A percentile compares a stretch with the other conserved stretches of the same genome.
These are phyloP conservation scores for Trichoderma sp. DNA, from an alignment of 2,329 filamentous ascomycete genomes.

Conservation along the genomic window DNA sequence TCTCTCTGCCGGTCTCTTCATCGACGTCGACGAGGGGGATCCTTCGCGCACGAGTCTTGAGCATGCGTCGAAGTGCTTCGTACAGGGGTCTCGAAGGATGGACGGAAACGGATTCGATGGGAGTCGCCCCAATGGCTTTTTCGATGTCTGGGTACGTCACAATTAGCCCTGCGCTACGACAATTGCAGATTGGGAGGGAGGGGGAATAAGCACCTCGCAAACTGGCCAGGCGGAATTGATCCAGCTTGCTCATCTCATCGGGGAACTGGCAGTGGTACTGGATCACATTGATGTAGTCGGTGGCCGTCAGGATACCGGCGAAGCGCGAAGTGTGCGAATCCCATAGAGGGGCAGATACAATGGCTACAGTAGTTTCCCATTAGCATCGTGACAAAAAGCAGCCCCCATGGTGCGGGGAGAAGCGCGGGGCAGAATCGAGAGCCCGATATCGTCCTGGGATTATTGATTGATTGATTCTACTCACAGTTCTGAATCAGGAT, in stretches of 20 bases:
- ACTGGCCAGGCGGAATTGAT: slow-evolving; percentile 89
- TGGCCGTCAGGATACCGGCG: slow-evolving; percentile 89
- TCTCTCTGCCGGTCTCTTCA: slow-evolving; percentile 87
- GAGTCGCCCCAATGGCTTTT: slow-evolving; percentile 83
- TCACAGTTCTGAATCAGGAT: slow-evolving; percentile 94
- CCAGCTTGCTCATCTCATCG: slow-evolving; percentile 82
- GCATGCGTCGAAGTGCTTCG: slow-evolving; percentile 92
- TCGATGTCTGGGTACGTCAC: slow-evolving; percentile 72
- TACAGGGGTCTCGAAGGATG: slow-evolving; percentile 88
- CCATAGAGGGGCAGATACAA: slow-evolving; percentile 96
- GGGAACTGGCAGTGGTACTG: slow-evolving; percentile 99
- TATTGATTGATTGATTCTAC: slow-evolving; percentile 21
- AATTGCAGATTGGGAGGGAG: background rate
- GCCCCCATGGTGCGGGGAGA: slow-evolving; percentile 3
- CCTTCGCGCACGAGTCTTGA: slow-evolving; percentile 85
- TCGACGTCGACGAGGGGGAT: slow-evolving; percentile 93
- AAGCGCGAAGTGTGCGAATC: slow-evolving; percentile 91
- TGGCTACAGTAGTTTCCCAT: slow-evolving; percentile 57
- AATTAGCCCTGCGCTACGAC: slow-evolving; percentile 22
- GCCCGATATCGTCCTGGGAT: background rate
- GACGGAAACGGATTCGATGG: slow-evolving; percentile 94
- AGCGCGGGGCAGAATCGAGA: background rate
- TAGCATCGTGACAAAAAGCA: slow-evolving; percentile 5
- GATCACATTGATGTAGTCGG: slow-evolving; percentile 97
- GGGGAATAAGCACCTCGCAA: slow-evolving; percentile 67